These are phyloP conservation scores for Aspergillus leporis DNA, from an alignment of 495 filamentous ascomycete genomes.

Conservation along the genomic window DNA sequence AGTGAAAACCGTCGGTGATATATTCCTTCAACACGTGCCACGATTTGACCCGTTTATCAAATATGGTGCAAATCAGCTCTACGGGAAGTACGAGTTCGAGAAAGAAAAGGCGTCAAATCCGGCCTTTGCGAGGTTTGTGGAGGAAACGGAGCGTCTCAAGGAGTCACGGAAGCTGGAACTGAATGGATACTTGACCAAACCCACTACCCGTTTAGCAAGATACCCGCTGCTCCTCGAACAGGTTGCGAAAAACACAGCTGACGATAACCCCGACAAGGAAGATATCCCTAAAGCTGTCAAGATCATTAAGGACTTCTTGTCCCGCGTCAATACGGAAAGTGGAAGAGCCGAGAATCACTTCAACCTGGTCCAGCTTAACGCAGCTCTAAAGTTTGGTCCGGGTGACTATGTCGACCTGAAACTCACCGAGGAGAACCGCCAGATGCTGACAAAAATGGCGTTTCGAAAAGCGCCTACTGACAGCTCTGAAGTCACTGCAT, in stretches of 20 bases:
- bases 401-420: conserved; percentile 92
- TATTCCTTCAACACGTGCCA: conserved; percentile 89
- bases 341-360: conserved; percentile 98
- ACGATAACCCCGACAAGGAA: conserved; percentile 82
- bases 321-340: conserved; percentile 88
- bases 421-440: conserved; percentile 88
- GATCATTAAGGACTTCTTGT: conserved; percentile 83
- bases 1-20: conserved; percentile 87
- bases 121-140: conserved; percentile 86
- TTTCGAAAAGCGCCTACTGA: conserved; percentile 91
- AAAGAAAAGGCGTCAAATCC: conserved; percentile 88
- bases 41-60: conserved; percentile 94
- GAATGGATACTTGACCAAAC: conserved; percentile 98
- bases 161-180: conserved; percentile 96
- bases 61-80: conserved; percentile 94
- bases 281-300: conserved; percentile 87
- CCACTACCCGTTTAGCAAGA: conserved; percentile 90
- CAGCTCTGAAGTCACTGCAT: conserved; percentile 85
- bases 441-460: conserved; percentile 87
- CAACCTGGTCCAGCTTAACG: conserved; percentile 87
- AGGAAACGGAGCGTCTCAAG: conserved; percentile 93
- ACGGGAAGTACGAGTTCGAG: conserved; percentile 97
- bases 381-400: conserved; percentile 82
- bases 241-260: conserved; percentile 82
- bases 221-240: conserved; percentile 95